phyloP scores from a whole-genome alignment of 306 rosid genomes.

The Medicago lupulina region DNA sequence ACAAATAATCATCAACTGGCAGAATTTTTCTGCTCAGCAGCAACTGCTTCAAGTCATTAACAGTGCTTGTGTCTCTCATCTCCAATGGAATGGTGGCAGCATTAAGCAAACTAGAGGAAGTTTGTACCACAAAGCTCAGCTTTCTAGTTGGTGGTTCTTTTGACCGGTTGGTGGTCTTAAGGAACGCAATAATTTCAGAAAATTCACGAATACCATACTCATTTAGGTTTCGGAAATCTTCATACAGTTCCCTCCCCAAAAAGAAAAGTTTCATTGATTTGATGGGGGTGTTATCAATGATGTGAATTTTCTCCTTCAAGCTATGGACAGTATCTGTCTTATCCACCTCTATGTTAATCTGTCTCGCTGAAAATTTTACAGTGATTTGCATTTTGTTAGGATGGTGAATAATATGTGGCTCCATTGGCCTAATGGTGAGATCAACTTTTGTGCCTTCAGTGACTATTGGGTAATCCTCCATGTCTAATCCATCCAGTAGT shows the following conservation, averaged over 20 bases:
- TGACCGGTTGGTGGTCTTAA: constrained; percentile 52
- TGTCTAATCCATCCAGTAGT: constrained; percentile 79
- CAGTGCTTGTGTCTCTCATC: constrained; percentile 67
- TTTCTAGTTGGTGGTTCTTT: constrained; percentile 57
- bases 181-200: constrained; percentile 68
- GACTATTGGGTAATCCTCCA: constrained; percentile 89
- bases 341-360: constrained; percentile 66
- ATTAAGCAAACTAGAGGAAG: constrained; percentile 79
- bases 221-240: constrained; percentile 62
- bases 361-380: constrained; percentile 61
- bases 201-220: constrained; percentile 67
- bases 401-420: constrained; percentile 33
- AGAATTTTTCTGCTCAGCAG: constrained; percentile 62
- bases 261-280: constrained; percentile 68
- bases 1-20: constrained; percentile 76
- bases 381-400: constrained; percentile 55
- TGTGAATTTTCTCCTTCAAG: constrained; percentile 83
- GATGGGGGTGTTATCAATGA: constrained; percentile 63
- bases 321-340: constrained; percentile 69
- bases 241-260: constrained; percentile 63
- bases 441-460: constrained; percentile 76
- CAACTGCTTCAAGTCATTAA: constrained; percentile 63
- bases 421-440: constrained; percentile 57
- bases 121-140: constrained; percentile 67
- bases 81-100: constrained; percentile 79